Conservation (phyloP, 495 filamentous ascomycete species). For the Hypoxylon fragiforme region DNA sequence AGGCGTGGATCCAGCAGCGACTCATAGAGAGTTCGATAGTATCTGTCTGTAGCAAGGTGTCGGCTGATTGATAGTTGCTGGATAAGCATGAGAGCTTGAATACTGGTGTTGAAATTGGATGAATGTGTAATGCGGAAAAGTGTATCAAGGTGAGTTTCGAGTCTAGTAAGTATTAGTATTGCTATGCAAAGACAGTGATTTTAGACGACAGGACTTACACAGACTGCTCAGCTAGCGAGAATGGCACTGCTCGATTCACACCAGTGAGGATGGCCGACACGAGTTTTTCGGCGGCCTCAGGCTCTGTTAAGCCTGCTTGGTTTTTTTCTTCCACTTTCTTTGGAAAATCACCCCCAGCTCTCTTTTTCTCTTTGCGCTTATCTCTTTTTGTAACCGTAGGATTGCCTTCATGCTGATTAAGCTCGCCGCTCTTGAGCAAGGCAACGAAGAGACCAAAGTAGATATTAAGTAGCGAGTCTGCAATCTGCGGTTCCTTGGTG, state of each 20-base stretch:
- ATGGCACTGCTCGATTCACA: conserved; percentile 94
- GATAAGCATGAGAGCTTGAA: conserved; percentile 93
- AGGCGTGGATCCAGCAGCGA: conserved; percentile 89
- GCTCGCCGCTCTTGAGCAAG: conserved; percentile 63
- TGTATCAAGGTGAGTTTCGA: conserved; percentile 88
- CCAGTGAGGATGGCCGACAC: conserved; percentile 88
- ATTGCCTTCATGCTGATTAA: conserved; percentile 33
- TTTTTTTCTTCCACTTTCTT: conserved; percentile 33
- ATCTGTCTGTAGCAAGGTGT: conserved; percentile 77
- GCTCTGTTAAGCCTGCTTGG: conserved; percentile 14
- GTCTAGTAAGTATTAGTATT: conserved; percentile 46
- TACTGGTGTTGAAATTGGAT: conserved; percentile 97
- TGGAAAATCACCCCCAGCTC: conserved; percentile 17
- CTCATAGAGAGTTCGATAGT: conserved; percentile 94
- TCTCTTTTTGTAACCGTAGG: conserved; percentile 24
- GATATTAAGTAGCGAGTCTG: conserved; percentile 77
- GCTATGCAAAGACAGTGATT: background rate
- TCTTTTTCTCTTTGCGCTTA: conserved; percentile 38
- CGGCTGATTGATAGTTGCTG: conserved; percentile 86
- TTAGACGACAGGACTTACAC: conserved; percentile 54
- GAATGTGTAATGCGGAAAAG: conserved; percentile 95
- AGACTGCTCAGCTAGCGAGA: conserved; percentile 76
- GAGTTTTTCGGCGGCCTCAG: conserved; percentile 81
- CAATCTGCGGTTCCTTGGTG: conserved; percentile 77
- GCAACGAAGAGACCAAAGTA: conserved; percentile 87